These are phyloP conservation scores for Rhizophlyctis rosea DNA, from an alignment of 192 early-diverging fungal species.

Conservation along the genomic window DNA sequence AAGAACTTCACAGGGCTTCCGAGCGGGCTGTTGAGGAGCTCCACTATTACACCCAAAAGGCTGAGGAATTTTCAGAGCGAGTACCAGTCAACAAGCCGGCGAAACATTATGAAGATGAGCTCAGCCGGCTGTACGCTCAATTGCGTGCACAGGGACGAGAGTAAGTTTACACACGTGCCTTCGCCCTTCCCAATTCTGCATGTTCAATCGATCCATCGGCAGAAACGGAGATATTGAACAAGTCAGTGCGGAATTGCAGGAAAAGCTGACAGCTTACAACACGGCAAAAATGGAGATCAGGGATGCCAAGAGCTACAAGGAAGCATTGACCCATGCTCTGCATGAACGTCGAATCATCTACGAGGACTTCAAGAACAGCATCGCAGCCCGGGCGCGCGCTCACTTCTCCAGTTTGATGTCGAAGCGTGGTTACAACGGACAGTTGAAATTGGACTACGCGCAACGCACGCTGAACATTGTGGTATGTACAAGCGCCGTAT, in stretches of 20 bases:
- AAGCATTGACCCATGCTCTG: conserved; percentile 52
- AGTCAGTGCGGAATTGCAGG: conserved; percentile 8
- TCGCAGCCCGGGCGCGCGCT: conserved; percentile 68
- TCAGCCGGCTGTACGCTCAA: conserved; percentile 18
- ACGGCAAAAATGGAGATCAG: conserved; percentile 24
- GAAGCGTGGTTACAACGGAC: conserved; percentile 80
- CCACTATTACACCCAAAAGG: not conserved
- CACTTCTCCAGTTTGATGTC: conserved; percentile 72
- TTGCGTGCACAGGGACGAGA: conserved; percentile 19
- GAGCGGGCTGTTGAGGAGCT: conserved; percentile 7
- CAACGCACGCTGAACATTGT: conserved; percentile 5
- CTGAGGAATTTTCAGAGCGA: conserved; percentile 21
- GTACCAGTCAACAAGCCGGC: conserved; percentile 6
- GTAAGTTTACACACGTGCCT: no score
- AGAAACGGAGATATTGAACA: conserved; percentile 24
- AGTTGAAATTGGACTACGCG: conserved; percentile 72
- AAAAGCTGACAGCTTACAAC: conserved; percentile 14
- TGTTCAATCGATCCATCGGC: no score
- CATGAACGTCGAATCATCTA: conserved; percentile 59
- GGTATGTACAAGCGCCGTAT: not conserved
- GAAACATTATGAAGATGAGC: conserved; percentile 19
- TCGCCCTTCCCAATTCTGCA: no score
- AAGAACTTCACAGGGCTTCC: not conserved
- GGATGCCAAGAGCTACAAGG: conserved; percentile 5
- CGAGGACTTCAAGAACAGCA: conserved; percentile 68